Evolutionary conservation across 1,139 yeast genomes (phyloP).

Genomic region (Pneumocystis sp.): DNA sequence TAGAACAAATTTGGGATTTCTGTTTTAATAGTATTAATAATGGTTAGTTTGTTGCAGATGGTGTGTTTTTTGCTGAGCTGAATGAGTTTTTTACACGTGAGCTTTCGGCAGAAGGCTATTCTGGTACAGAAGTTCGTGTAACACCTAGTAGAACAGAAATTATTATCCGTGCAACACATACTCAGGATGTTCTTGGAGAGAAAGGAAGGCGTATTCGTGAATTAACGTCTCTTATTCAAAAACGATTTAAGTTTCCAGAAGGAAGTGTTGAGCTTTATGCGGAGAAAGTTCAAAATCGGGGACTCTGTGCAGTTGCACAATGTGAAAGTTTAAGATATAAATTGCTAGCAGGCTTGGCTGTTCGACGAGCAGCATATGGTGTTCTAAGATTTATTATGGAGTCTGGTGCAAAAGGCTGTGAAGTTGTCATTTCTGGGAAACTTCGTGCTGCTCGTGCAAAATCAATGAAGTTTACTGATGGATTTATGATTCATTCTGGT

Average conservation of each 20-base stretch:
- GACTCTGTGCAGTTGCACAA: conserved; percentile 98
- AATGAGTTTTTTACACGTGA: conserved; percentile 99
- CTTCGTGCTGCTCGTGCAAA: conserved; percentile 99
- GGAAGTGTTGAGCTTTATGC: conserved; percentile 93
- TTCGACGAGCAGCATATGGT: conserved; percentile 99
- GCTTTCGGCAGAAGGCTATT: conserved; percentile 99
- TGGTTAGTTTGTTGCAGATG: conserved; percentile 67
- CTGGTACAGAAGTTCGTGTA: conserved; percentile 99
- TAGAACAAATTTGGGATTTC: background rate
- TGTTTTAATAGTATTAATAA: conserved; percentile 31
- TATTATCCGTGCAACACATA: conserved; percentile 97
- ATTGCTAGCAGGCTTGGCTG: conserved; percentile 96
- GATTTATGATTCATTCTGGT: conserved; percentile 93
- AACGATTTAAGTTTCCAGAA: conserved; percentile 95
- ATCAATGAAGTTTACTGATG: conserved; percentile 99
- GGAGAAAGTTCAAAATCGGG: conserved; percentile 99
- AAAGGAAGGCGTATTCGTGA: conserved; percentile 99
- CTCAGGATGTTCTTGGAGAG: conserved; percentile 98
- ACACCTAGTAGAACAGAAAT: conserved; percentile 97
- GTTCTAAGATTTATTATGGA: conserved; percentile 99
- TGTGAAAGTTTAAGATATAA: conserved; percentile 98
- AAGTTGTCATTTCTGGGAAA: conserved; percentile 98
- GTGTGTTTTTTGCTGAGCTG: conserved; percentile 99
- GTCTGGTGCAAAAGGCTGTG: conserved; percentile 99
- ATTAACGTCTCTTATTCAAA: conserved; percentile 92